Evolutionary conservation across 2,329 filamentous ascomycete genomes (phyloP), one percentile per base, ranked within the genome.

Genomic region (Ophiobolus disseminans): DNA sequence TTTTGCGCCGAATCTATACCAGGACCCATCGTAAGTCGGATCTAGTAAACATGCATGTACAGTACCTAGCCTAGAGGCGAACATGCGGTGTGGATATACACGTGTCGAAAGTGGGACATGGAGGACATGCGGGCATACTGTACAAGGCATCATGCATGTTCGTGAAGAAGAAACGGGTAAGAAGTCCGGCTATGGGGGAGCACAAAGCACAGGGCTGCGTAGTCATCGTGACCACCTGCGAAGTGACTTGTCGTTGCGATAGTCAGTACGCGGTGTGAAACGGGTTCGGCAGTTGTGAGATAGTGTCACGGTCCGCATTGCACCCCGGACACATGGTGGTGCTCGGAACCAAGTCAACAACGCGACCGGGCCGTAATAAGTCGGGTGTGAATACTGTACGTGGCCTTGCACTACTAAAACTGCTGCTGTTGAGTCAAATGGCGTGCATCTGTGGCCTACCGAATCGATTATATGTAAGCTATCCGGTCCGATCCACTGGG

Each of bases 61-160:
- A 47, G 26, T 21, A 21, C 19, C 19, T 20, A 21, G 40, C 30
- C n/a, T n/a, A n/a, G n/a, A 42, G 35, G 21, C 37, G 31, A 60
- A 62, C 31, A 51, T 62, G 52, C 62, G 64, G 57, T 65, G 58
- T 58, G 35, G 34, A 42, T 45, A 48, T 53, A 63, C 56, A 63
- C 58, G 58, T 66, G 61, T 65, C 48, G 50, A 48, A 51, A 23
- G 56, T 59, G 47, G 55, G 50, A 53, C 55, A 52, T 42, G 45
- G 39, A 35, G 26, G 11, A 46, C 16, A 40, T 20, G 23, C 34
- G 40, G 31, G 34, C 16, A 23, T 39, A 26, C 26, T 39, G 32
- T 28, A 5, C 6, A 25, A 25, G 10, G 19, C 42, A 11, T 34
- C 32, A 37, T 31, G 41, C 28, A 32, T 32, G 36, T 14, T 7